These are phyloP conservation scores for Phytophthora crassamura DNA, from an alignment of 352 stramenopile species.

Conservation along the genomic window DNA sequence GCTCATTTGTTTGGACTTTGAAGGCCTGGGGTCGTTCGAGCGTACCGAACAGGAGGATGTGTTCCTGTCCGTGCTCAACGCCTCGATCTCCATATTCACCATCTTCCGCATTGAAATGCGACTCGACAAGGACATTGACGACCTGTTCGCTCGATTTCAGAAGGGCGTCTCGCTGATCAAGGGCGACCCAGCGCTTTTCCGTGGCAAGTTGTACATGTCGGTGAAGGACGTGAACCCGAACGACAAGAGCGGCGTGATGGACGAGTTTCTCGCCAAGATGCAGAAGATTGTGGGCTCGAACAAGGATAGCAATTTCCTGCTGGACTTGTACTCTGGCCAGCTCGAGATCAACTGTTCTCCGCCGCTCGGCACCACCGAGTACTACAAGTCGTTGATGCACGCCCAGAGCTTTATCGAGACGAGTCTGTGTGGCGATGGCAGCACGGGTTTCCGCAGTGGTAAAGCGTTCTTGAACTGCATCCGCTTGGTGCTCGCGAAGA, in stretches of 20 bases:
- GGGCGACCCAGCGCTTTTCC: slow-evolving; percentile 59
- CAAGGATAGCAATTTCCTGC: slow-evolving; percentile 69
- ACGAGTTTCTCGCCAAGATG: slow-evolving; percentile 68
- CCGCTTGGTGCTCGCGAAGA: slow-evolving; percentile 75
- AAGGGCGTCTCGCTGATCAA: slow-evolving; percentile 74
- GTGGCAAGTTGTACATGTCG: slow-evolving; percentile 73
- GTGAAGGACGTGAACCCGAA: slow-evolving; percentile 86
- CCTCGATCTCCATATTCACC: slow-evolving; percentile 66
- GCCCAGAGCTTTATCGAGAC: slow-evolving; percentile 43
- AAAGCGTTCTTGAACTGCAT: slow-evolving; percentile 78
- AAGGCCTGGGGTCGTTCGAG: slow-evolving; percentile 75
- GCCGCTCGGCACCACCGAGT: slow-evolving; percentile 64
- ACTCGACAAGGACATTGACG: slow-evolving; percentile 83
- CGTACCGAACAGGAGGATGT: slow-evolving; percentile 72
- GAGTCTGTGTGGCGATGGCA: slow-evolving; percentile 12
- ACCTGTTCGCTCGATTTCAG: slow-evolving; percentile 72
- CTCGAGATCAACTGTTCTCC: slow-evolving; percentile 80
- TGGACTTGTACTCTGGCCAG: slow-evolving; percentile 67
- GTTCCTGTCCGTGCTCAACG: slow-evolving; percentile 71
- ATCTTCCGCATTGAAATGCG: slow-evolving; percentile 78
- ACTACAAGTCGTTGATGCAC: slow-evolving; percentile 63
- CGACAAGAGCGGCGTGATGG: slow-evolving; percentile 56
- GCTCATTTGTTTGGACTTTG: slow-evolving; percentile 80
- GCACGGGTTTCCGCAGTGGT: slow-evolving; percentile 49
- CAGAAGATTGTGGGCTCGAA: slow-evolving; percentile 53